These are phyloP conservation scores for Pseudogymnoascus sp. DNA, from an alignment of 2,329 filamentous ascomycete species.

Conservation along the genomic window DNA sequence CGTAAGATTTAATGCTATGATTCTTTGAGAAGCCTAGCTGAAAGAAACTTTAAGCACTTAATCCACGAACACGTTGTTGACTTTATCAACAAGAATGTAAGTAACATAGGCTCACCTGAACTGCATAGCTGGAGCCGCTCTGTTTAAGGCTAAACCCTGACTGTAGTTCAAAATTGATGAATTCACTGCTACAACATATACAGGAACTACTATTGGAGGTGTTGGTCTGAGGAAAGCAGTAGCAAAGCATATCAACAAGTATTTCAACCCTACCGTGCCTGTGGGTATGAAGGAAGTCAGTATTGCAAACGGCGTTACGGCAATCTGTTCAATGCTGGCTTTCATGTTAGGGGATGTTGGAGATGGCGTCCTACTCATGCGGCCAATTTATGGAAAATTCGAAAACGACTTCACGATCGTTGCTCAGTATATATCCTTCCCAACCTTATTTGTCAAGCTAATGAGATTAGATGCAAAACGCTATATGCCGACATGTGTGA, in stretches of 20 bases:
- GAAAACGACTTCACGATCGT: constrained; percentile 36
- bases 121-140: background rate
- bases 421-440: constrained; percentile 18
- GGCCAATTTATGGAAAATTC: constrained; percentile 42
- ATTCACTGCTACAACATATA: constrained; percentile 32
- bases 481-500: constrained; percentile 28
- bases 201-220: constrained; percentile 32
- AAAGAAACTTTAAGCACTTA: constrained; percentile 23
- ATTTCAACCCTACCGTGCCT: constrained; percentile 31
- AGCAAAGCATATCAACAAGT: constrained; percentile 34
- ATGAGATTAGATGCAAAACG: background rate
- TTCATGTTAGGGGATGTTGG: constrained; percentile 35
- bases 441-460: background rate
- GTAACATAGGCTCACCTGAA: background rate
- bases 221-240: constrained; percentile 33
- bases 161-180: constrained; percentile 16
- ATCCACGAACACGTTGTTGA: constrained; percentile 32
- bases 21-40: background rate
- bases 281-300: constrained; percentile 33
- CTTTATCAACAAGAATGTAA: constrained; percentile 32
- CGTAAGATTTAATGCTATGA: constrained; percentile 9
- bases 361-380: constrained; percentile 38
- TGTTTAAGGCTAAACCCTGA: constrained; percentile 26
- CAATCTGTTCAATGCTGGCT: constrained; percentile 36
- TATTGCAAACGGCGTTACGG: constrained; percentile 35